A percentile compares a stretch with the other conserved stretches of the same genome.
Conservation (phyloP, 768 basidiomycete species). For the Porpolomopsis calyptriformis region DNA sequence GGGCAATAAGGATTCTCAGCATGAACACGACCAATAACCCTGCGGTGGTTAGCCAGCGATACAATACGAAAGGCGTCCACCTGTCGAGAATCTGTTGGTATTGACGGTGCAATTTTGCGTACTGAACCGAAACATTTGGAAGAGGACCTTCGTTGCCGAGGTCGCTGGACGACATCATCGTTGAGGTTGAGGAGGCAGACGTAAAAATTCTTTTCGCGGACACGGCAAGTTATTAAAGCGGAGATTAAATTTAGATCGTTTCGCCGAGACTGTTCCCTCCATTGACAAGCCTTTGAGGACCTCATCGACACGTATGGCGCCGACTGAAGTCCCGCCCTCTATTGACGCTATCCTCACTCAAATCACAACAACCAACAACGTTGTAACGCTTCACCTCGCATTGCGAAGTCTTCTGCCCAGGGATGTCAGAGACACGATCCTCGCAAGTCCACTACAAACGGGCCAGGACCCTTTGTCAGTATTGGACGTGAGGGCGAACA, state of each 20-base stretch:
- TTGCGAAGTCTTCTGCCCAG: constrained; percentile 39
- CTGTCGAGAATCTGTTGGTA: constrained; percentile 89
- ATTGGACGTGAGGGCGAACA: constrained; percentile 45
- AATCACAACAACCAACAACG: constrained; percentile 34
- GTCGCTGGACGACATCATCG: constrained; percentile 41
- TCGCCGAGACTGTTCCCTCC: neutral
- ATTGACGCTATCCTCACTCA: constrained; percentile 33
- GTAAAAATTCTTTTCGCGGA: no score
- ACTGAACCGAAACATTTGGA: constrained; percentile 38
- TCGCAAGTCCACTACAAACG: constrained; percentile 41
- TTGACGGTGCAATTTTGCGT: constrained; percentile 51
- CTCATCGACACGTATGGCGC: no score
- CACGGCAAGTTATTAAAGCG: no score
- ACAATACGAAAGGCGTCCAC: constrained; percentile 79
- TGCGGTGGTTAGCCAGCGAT: constrained; percentile 77
- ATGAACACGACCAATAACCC: constrained; percentile 68
- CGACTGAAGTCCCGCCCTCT: constrained; percentile 14
- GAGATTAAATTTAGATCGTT: neutral
- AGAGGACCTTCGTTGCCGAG: constrained; percentile 35
- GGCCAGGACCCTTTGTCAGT: constrained; percentile 61
- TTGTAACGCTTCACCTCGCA: constrained; percentile 29
- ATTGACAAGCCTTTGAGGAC: no score
- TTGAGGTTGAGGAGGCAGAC: constrained; percentile 14
- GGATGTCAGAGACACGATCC: constrained; percentile 47
- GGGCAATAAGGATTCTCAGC: constrained; percentile 74